Evolutionary conservation across 1,139 yeast species (phyloP), one percentile per base, ranked within the genome.

Genomic region (Kodamaea fungicola): DNA sequence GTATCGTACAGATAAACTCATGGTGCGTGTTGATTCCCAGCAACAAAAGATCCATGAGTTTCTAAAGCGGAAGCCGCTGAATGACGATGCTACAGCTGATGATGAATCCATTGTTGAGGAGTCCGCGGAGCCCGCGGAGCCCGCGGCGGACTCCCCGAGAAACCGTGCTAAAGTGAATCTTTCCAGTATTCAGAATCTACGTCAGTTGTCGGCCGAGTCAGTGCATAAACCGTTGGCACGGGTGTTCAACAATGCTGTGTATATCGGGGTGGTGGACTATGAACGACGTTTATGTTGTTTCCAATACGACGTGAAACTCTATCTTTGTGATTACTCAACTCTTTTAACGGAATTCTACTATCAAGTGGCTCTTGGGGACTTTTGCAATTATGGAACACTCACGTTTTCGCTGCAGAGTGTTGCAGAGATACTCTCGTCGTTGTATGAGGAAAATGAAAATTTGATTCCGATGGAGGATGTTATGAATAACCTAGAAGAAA

Each of bases 251-350:
- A 78, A 84, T 41, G 77, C 85, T 37, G 78, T 83, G 0, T 88
- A 75, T 53, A 82, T 92, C 7, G 98, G 99, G 0, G 64, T 92
- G 4, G 92, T 87, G 1, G 97, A 90, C 55, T 76, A 74, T 21
- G 54, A 59, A 4, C 74, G 78, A 45, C 66, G 97, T 28, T 62
- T 92, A 12, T 81, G 85, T 10, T 85, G 96, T 19, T 70, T 92
- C 37, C 99, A 94, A 54, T 76, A 80, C 52, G 96, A 84, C 45
- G 83, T 90, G 8, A 78, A 79, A 41, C 65, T 92, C 25, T 84
- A 75, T 53, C 60, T 92, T 13, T 80, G 94, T 29, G 97, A 92
- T 57, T 92, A 89, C 57, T 88, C 84, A 0, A 71, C 85, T 0
- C 57, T 88, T 1, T 65, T 83, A 24, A 62, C 64, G 43, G 90